Percentiles rank a stretch among this genome's conserved stretches.
Conservation (phyloP, 768 basidiomycete species). For the Collybia sp. region DNA sequence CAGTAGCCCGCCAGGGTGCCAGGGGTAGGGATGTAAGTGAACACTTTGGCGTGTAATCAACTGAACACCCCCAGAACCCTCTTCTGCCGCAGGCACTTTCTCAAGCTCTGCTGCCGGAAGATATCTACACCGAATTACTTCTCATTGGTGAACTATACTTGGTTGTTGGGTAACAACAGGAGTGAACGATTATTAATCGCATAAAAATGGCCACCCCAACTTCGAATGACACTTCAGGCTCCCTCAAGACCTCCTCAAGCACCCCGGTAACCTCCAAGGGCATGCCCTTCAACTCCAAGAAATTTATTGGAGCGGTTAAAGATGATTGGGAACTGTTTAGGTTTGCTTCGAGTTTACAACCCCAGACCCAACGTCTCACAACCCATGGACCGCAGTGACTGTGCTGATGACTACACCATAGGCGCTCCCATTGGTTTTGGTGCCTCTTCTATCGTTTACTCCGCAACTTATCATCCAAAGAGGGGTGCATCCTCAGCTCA, state of each 20-base stretch:
- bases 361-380: slow-evolving; percentile 6
- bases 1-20: too few species aligned
- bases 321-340: slow-evolving; percentile 85
- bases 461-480: slow-evolving; percentile 57
- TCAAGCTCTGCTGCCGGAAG: too few species aligned
- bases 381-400: slow-evolving; percentile 42
- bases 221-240: not conserved
- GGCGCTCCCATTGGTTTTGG: slow-evolving; percentile 85
- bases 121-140: too few species aligned
- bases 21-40: too few species aligned
- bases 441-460: slow-evolving; percentile 87
- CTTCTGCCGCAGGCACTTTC: too few species aligned
- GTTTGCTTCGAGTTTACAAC: slow-evolving; percentile 26
- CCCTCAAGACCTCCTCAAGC: too few species aligned
- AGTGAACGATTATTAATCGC: too few species aligned
- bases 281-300: slow-evolving; percentile 10
- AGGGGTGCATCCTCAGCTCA: slow-evolving; percentile 4
- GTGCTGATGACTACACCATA: slow-evolving; percentile 66
- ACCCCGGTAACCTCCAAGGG: not conserved
- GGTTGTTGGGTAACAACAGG: too few species aligned
- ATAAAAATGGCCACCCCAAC: not conserved
- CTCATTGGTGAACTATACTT: too few species aligned
- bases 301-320: slow-evolving; percentile 76
- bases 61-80: too few species aligned
- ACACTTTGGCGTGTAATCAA: too few species aligned